phyloP scores from a whole-genome alignment of 805 yeast species.

The Wickerhamomyces chaumierensis region DNA sequence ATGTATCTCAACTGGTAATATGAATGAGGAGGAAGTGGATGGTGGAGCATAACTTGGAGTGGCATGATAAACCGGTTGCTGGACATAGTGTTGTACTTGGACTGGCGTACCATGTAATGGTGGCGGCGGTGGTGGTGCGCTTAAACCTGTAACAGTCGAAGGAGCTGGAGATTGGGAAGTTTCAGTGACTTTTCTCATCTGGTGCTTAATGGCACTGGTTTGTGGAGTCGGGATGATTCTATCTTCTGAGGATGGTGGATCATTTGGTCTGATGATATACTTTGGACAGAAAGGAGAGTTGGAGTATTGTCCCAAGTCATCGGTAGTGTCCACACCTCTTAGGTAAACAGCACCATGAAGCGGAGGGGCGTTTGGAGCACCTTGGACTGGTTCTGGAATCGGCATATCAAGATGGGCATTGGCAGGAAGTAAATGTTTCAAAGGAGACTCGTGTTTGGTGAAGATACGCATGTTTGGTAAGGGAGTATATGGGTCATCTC shows the following conservation, averaged over 20 bases:
- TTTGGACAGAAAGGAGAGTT: constrained; percentile 35
- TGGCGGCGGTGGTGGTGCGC: neutral
- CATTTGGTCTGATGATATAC: constrained; percentile 32
- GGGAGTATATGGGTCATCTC: constrained; percentile 71
- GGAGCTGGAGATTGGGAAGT: constrained; percentile 1
- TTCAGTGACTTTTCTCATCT: constrained; percentile 12
- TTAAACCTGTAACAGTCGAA: neutral
- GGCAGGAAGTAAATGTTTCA: constrained; percentile 64
- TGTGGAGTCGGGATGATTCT: constrained; percentile 5
- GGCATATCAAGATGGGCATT: constrained; percentile 65
- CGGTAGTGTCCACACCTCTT: constrained; percentile 63
- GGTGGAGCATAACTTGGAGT: constrained; percentile 16
- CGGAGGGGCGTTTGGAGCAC: constrained; percentile 88
- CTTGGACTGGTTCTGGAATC: constrained; percentile 73
- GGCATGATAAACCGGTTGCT: constrained; percentile 13
- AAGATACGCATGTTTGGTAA: constrained; percentile 56
- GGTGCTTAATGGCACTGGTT: constrained; percentile 12
- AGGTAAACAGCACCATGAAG: constrained; percentile 81
- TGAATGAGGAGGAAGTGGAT: constrained; percentile 21
- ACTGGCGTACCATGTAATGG: constrained; percentile 1
- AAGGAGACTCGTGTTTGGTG: constrained; percentile 75
- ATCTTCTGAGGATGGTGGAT: constrained; percentile 20
- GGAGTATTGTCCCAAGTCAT: constrained; percentile 72
- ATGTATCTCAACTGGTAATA: constrained; percentile 18
- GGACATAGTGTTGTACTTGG: constrained; percentile 1